phyloP scores from a whole-genome alignment of 1,139 yeast genomes.

The Entelexis sorbosivorans region DNA sequence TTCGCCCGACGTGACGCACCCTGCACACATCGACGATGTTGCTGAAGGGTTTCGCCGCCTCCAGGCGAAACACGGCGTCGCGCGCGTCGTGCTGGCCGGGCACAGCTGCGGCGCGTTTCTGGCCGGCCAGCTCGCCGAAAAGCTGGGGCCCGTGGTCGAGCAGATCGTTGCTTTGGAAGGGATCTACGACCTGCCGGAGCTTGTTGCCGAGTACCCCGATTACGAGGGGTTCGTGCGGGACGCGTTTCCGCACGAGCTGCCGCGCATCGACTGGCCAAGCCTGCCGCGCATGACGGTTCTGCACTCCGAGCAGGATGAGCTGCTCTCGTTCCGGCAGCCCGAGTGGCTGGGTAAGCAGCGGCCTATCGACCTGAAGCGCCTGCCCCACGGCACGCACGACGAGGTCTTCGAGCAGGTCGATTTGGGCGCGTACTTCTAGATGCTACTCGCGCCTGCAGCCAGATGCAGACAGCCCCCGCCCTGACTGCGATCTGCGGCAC shows the following conservation, averaged over 20 bases:
- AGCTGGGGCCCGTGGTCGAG: conserved; percentile 23
- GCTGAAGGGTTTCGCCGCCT: conserved; percentile 36
- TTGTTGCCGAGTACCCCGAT: conserved; percentile 38
- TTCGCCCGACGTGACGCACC: conserved; percentile 54
- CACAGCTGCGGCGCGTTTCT: conserved; percentile 81
- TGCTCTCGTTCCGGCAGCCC: conserved; percentile 20
- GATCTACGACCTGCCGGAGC: conserved; percentile 37
- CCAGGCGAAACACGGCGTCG: conserved; percentile 26
- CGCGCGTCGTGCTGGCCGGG: conserved; percentile 42
- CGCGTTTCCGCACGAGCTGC: conserved; percentile 38
- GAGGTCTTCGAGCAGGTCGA: conserved; percentile 20
- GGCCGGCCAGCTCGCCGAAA: conserved; percentile 39
- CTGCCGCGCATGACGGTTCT: conserved; percentile 10
- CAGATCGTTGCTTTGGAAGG: conserved; percentile 40
- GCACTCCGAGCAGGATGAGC: conserved; percentile 23
- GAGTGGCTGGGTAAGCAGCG: conserved; percentile 1
- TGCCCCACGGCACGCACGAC: conserved; percentile 20
- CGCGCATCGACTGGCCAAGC: conserved; percentile 5
- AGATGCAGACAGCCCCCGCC: background rate
- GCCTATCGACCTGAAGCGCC: background rate
- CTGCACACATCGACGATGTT: conserved; percentile 52
- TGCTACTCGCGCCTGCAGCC: background rate
- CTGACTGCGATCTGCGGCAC: background rate
- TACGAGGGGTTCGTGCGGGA: conserved; percentile 37
- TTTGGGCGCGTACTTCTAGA: background rate